Evolutionary conservation across 345 rosid genomes (phyloP).

Genomic region (Citrus sp.): DNA sequence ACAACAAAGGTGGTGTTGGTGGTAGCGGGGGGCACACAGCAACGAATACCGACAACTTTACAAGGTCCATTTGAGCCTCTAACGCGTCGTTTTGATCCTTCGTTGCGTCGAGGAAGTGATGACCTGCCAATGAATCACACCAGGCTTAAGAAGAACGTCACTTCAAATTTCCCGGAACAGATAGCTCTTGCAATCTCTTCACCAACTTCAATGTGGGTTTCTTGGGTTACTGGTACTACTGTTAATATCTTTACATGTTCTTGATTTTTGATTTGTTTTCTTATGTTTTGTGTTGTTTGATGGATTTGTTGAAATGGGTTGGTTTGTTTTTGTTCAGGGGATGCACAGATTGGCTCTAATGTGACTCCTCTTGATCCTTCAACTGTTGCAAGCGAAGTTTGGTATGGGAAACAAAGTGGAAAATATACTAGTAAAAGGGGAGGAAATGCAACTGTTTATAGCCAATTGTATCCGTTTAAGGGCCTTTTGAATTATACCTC

Average conservation of each 20-base stretch:
- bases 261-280: not conserved
- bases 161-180: slow-evolving; percentile 60
- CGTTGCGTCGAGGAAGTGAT: slow-evolving; percentile 74
- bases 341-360: slow-evolving; percentile 57
- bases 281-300: not conserved
- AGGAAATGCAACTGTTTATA: slow-evolving; percentile 63
- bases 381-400: slow-evolving; percentile 58
- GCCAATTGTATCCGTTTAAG: slow-evolving; percentile 74
- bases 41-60: slow-evolving; percentile 57
- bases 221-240: slow-evolving; percentile 80
- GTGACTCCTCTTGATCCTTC: slow-evolving; percentile 59
- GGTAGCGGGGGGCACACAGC: not conserved
- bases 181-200: slow-evolving; percentile 67
- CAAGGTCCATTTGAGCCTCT: slow-evolving; percentile 72
- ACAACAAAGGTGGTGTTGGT: not conserved
- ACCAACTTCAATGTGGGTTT: slow-evolving; percentile 81
- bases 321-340: slow-evolving; percentile 41
- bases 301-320: slow-evolving; percentile 10
- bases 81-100: slow-evolving; percentile 64
- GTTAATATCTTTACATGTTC: not conserved
- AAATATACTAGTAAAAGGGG: slow-evolving; percentile 29
- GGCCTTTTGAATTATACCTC: slow-evolving; percentile 83
- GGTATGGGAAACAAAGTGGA: slow-evolving; percentile 62
- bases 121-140: slow-evolving; percentile 76
- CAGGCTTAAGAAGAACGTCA: slow-evolving; percentile 54